phyloP scores from a whole-genome alignment of 495 filamentous ascomycete species.

The Daldinia bambusicola region DNA sequence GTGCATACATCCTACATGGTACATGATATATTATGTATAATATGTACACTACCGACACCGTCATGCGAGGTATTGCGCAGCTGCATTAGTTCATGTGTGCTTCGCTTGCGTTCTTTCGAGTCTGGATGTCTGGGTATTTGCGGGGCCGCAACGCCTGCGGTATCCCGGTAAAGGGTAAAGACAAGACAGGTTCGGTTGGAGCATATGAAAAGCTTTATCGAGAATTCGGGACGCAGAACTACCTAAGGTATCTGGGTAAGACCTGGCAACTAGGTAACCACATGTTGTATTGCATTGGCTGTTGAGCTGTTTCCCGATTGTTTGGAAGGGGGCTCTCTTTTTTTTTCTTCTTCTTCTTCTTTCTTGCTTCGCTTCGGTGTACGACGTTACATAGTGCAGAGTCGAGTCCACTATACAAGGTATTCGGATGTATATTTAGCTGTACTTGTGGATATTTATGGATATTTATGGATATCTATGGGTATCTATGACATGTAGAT shows the following conservation, averaged over 20 bases:
- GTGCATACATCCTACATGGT: no score
- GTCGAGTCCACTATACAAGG: no score
- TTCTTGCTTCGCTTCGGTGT: constrained; percentile 21
- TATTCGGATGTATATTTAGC: no score
- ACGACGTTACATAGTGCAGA: not conserved
- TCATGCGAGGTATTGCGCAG: no score
- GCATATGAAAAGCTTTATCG: not conserved
- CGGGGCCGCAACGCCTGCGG: constrained; percentile 13
- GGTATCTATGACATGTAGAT: not conserved
- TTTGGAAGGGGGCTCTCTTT: constrained; percentile 8
- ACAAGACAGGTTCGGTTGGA: no score
- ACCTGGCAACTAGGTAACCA: no score
- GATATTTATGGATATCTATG: not conserved
- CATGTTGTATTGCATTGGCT: constrained; percentile 38
- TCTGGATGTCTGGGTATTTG: constrained; percentile 13
- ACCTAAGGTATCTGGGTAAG: constrained; percentile 27
- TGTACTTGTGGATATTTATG: no score
- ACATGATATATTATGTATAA: no score
- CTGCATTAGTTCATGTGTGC: no score
- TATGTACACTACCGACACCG: no score
- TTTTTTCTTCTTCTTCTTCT: not conserved
- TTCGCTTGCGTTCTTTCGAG: not conserved
- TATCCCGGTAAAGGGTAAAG: not conserved
- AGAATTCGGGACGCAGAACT: constrained; percentile 26
- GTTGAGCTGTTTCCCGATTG: constrained; percentile 26